phyloP scores from a whole-genome alignment of 1,139 yeast species.

The Arxiozyma slooffiae region DNA sequence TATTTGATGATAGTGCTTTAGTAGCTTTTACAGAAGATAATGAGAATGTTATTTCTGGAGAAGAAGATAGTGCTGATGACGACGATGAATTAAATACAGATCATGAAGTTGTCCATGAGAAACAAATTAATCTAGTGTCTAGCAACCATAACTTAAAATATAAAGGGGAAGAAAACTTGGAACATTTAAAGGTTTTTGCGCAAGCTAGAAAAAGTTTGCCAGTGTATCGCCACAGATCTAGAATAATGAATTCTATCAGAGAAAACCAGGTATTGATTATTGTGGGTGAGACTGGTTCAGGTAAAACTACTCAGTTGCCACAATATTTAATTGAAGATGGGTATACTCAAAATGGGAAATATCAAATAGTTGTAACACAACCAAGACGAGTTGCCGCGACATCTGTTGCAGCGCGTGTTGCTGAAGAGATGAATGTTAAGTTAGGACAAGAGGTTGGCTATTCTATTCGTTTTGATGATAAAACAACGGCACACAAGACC shows the following conservation, averaged over 20 bases:
- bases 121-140: neutral
- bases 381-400: constrained; percentile 69
- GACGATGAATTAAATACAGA: constrained; percentile 9
- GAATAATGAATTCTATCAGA: constrained; percentile 48
- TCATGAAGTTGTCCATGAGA: neutral
- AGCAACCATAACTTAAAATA: no score
- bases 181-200: constrained; percentile 28
- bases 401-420: constrained; percentile 59
- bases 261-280: constrained; percentile 70
- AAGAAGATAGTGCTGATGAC: constrained; percentile 13
- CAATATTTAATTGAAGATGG: constrained; percentile 83
- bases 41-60: constrained; percentile 32
- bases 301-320: constrained; percentile 91
- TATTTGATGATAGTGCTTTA: constrained; percentile 69
- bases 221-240: constrained; percentile 52
- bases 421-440: constrained; percentile 52
- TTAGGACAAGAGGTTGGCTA: constrained; percentile 60
- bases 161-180: constrained; percentile 16
- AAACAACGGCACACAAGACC: constrained; percentile 42
- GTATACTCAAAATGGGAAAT: constrained; percentile 42
- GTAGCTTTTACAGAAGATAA: constrained; percentile 53
- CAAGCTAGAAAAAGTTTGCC: constrained; percentile 40
- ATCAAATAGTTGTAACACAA: constrained; percentile 59
- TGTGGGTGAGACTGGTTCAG: constrained; percentile 97
- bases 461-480: constrained; percentile 56